Evolutionary conservation across 768 basidiomycete genomes (phyloP), one percentile per base, ranked within the genome.

Genomic region (Termitomyces heimii): DNA sequence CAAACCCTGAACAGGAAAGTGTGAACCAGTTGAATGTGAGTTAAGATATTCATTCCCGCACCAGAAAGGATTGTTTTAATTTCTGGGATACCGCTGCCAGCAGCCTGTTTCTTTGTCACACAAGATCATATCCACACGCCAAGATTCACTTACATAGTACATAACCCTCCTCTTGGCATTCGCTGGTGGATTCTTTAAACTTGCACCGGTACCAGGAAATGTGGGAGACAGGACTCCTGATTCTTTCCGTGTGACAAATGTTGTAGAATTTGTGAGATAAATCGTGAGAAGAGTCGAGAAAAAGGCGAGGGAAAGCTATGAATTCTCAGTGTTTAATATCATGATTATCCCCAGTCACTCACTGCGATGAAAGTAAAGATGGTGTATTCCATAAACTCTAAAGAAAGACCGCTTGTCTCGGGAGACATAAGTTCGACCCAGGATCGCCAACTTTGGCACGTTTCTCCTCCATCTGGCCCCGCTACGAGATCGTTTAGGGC

Each of bases 71-170:
- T 94, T 0, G 91, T 92, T 70, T 99, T 99, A 68, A 99, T 88
- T 71, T 99, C 96, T 0, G 95, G 94, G 55, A 98, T 95, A 48
- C 97, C 97, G 66, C 89, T 92, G 20, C 97, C 97, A 20, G 94
- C 93, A 10, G 97, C 93, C 88, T 91, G 40, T 20, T 1, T 44
- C 14, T 44, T 13, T 59, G 51, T 50, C 20, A 28, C 28, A 24
- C 37, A 10, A 43, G 18, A 51, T 12, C 35, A 54, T 31, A 10
- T 9, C 28, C 31, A 37, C 22, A 18, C n/a, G 10, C 42, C 16
- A 44, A 54, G 5, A 45, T 39, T 10, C 31, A 76, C 88, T 29
- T 70, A 92, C 93, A 67, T 93, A 97, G 74, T 90, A 94, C 73
- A 94, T 77, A 47, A 88, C 80, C 64, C 84, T 83, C 54, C 93